phyloP scores from a whole-genome alignment of 192 early-diverging fungal species.

The Geranomyces michiganensis region DNA sequence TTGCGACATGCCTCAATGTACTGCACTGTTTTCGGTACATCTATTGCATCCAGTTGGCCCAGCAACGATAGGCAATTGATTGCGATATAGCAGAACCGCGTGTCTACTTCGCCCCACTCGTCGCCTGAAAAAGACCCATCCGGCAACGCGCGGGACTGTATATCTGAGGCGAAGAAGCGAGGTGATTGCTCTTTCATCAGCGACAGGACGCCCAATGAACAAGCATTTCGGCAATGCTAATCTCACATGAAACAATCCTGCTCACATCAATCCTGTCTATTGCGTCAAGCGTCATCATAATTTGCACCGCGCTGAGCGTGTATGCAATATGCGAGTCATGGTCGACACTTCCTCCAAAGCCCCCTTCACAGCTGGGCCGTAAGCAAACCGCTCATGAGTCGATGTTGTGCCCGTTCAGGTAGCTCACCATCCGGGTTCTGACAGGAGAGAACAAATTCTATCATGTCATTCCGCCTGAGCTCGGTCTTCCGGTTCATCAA shows the following conservation, averaged over 20 bases:
- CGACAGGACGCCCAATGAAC: too few relatives aligned
- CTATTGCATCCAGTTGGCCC: constrained; percentile 64
- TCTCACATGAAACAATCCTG: constrained; percentile 71
- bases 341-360: constrained; percentile 83
- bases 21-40: constrained; percentile 65
- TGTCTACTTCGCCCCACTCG: constrained; percentile 91
- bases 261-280: constrained; percentile 73
- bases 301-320: constrained; percentile 90
- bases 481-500: constrained; percentile 68
- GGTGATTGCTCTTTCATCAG: too few relatives aligned
- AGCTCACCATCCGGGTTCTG: constrained; percentile 74
- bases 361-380: constrained; percentile 52
- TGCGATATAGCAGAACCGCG: constrained; percentile 88
- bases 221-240: not conserved
- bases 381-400: not conserved
- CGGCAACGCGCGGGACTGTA: constrained; percentile 8
- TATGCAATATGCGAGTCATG: constrained; percentile 93
- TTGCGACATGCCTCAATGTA: constrained; percentile 83
- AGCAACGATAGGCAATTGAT: constrained; percentile 80
- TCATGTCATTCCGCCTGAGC: constrained; percentile 70
- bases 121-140: constrained; percentile 89
- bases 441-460: constrained; percentile 79
- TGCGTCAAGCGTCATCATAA: constrained; percentile 79
- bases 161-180: not conserved
- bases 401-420: not conserved